These are phyloP conservation scores for Schizophyllum commune DNA, from an alignment of 1,284 basidiomycete species.

Conservation along the genomic window DNA sequence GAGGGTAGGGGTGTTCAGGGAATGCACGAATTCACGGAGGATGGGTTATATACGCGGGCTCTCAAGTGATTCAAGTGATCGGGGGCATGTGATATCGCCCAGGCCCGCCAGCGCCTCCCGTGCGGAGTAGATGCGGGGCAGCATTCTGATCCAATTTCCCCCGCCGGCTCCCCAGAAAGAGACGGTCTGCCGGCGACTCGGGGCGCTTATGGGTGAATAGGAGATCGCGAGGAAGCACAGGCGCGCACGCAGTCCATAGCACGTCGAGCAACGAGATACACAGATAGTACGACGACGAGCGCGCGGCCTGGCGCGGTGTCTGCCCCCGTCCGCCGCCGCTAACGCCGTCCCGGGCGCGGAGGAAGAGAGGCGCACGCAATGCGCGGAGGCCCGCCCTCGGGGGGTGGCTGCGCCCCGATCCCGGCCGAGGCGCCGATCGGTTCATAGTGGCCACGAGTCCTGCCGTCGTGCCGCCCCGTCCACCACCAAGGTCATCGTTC, in stretches of 20 bases:
- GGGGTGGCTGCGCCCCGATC: background rate
- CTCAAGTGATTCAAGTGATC: background rate
- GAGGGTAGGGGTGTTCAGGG: conserved; percentile 7
- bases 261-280: background rate
- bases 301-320: no score
- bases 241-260: background rate
- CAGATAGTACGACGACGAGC: background rate
- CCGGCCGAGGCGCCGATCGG: background rate
- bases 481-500: background rate
- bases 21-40: background rate
- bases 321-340: background rate
- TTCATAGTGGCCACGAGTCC: background rate
- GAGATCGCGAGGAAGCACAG: no score
- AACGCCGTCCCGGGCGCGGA: background rate
- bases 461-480: background rate
- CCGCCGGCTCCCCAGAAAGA: background rate
- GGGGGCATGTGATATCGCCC: background rate
- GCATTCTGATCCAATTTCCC: background rate
- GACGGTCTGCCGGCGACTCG: background rate
- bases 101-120: no score
- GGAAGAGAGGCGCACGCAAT: background rate
- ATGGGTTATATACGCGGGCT: background rate
- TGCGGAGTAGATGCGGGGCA: background rate
- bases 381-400: background rate
- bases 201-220: no score